A percentile compares a stretch with the other conserved stretches of the same genome.
phyloP scores from a whole-genome alignment of 192 early-diverging fungal species.

The Entomortierella chlamydospora region DNA sequence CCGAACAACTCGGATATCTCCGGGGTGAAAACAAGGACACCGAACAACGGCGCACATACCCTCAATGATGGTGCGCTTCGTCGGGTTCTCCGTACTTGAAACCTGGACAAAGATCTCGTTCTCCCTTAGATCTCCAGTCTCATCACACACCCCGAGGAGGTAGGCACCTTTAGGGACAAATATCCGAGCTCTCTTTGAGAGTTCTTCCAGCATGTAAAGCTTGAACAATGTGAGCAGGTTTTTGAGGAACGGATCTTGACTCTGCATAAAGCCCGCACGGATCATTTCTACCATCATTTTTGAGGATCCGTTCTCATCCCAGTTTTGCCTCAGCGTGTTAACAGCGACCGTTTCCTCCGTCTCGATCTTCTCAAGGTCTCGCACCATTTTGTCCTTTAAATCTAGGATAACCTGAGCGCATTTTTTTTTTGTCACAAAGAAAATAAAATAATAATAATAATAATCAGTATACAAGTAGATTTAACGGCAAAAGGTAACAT shows the following conservation, averaged over 20 bases:
- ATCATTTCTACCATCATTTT: conserved; percentile 57
- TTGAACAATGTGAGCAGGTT: conserved; percentile 60
- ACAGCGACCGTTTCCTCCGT: conserved; percentile 47
- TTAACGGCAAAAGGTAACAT: background rate
- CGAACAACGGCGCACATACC: conserved; percentile 61
- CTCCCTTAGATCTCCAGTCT: conserved; percentile 54
- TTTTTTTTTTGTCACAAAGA: too few relatives aligned
- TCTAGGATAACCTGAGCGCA: conserved; percentile 58
- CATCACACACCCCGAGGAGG: conserved; percentile 69
- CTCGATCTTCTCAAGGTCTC: conserved; percentile 52
- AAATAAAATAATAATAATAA: background rate
- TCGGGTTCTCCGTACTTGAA: conserved; percentile 25
- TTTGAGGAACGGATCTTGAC: conserved; percentile 56
- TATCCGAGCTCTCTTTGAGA: conserved; percentile 66
- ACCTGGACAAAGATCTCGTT: conserved; percentile 66
- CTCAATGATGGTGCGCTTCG: conserved; percentile 36
- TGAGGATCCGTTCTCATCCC: conserved; percentile 59
- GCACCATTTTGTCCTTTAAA: conserved; percentile 58
- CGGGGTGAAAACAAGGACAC: conserved; percentile 76
- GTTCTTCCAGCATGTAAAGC: conserved; percentile 56
- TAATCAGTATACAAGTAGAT: background rate
- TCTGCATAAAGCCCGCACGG: conserved; percentile 58
- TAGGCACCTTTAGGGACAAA: conserved; percentile 63
- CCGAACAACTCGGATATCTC: conserved; percentile 68
- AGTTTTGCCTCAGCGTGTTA: conserved; percentile 50